Evolutionary conservation across 495 filamentous ascomycete genomes (phyloP).

Genomic region (Penicillium canariense): DNA sequence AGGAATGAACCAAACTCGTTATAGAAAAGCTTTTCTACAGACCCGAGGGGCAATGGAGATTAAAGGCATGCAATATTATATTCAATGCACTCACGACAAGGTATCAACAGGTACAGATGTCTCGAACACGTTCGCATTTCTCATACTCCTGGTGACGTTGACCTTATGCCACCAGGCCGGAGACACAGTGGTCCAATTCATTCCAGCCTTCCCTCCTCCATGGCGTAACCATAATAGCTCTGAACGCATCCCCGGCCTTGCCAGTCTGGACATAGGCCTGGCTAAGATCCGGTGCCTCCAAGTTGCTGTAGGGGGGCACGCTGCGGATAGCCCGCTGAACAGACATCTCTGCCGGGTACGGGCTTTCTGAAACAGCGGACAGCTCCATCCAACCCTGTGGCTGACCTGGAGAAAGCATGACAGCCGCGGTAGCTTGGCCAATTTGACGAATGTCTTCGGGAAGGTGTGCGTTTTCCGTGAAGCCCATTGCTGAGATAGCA

Average conservation of each 20-base stretch:
- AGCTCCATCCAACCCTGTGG: constrained; percentile 77
- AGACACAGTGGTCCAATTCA: constrained; percentile 33
- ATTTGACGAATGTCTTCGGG: constrained; percentile 40
- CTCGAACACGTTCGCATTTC: background rate
- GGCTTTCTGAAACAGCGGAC: constrained; percentile 51
- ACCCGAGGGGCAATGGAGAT: no score
- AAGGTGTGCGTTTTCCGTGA: constrained; percentile 30
- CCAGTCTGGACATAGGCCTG: constrained; percentile 75
- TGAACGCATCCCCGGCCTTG: constrained; percentile 67
- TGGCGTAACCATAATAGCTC: constrained; percentile 76
- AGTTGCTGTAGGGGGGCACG: constrained; percentile 64
- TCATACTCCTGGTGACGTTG: constrained; percentile 1
- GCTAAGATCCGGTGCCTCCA: constrained; percentile 68
- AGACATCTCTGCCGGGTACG: constrained; percentile 74
- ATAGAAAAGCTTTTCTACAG: no score
- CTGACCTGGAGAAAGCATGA: constrained; percentile 74
- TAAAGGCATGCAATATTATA: background rate
- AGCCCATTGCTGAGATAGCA: constrained; percentile 50
- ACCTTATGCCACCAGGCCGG: constrained; percentile 18
- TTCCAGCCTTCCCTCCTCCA: constrained; percentile 71
- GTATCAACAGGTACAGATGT: background rate
- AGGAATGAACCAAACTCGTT: no score
- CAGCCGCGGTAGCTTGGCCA: constrained; percentile 61
- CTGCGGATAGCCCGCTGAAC: constrained; percentile 70
- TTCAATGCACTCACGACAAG: background rate